Conservation (phyloP, 2,329 filamentous ascomycete genomes). For the Exophiala spinifera region DNA sequence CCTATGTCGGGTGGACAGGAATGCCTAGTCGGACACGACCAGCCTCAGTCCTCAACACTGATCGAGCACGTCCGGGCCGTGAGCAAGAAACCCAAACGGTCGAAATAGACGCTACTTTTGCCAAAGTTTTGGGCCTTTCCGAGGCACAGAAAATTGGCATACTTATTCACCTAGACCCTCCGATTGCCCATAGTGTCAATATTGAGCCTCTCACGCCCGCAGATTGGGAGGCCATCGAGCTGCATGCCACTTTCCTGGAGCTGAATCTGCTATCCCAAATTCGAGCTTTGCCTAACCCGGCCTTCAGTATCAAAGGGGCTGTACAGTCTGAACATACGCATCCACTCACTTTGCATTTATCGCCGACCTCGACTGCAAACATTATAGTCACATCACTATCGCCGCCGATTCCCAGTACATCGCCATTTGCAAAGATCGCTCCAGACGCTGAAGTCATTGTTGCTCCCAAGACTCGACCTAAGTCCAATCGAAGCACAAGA, state of each 20-base stretch:
- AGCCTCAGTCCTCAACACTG: conserved; percentile 62
- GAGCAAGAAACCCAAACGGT: conserved; percentile 76
- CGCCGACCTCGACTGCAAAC: conserved; percentile 91
- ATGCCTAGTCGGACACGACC: conserved; percentile 89
- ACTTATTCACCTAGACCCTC: conserved; percentile 80
- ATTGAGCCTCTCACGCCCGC: conserved; percentile 94
- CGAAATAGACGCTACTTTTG: conserved; percentile 85
- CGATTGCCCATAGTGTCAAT: conserved; percentile 87
- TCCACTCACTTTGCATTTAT: conserved; percentile 85
- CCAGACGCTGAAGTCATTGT: conserved; percentile 96
- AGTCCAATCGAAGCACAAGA: conserved; percentile 58
- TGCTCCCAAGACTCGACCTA: conserved; percentile 82
- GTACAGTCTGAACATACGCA: conserved; percentile 59
- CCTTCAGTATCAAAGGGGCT: conserved; percentile 52
- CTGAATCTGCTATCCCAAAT: conserved; percentile 91
- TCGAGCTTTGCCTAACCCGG: conserved; percentile 84
- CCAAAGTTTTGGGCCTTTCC: conserved; percentile 67
- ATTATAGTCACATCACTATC: conserved; percentile 81
- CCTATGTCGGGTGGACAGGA: conserved; percentile 94
- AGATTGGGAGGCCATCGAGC: conserved; percentile 97
- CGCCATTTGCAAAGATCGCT: conserved; percentile 85
- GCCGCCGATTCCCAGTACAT: conserved; percentile 64
- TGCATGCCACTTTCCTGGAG: conserved; percentile 93
- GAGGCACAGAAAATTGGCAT: conserved; percentile 75
- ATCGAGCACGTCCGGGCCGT: conserved; percentile 61